Evolutionary conservation across 1,284 basidiomycete species (phyloP), one percentile per base, ranked within the genome.

Genomic region (Sporisorium scitamineum): DNA sequence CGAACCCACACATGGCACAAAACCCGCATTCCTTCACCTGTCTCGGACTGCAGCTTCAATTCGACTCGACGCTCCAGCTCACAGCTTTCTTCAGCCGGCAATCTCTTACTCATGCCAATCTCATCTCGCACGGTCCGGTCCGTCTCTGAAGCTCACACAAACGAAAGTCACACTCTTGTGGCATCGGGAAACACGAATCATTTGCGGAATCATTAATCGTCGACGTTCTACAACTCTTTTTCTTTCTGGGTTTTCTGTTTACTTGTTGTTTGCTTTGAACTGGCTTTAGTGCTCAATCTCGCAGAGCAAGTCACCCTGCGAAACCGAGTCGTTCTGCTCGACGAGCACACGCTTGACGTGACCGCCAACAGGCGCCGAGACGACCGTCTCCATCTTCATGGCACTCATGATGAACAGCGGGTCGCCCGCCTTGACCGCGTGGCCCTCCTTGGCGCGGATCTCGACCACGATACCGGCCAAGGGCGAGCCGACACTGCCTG

Each of bases 361-460:
- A 52, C 96, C 96, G 60, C 93, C 94, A 51, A 97, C 95, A 37
- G 96, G 95, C 26, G 95, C 93, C 27, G 94, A 95, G 51, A 98
- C 94, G 67, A 94, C 91, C 73, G 93, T 94, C 88, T 99, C 96
- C 53, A 91, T 92, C 44, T 87, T 87, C 86, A 87, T 87, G 58
- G 87, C 86, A 55, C 85, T 86, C 80, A 86, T 85, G 66, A 87
- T 83, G 72, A 92, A 93, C 70, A 95, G 87, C 74, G 94, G 93
- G 87, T 99, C 97, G 70, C 97, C 97, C 86, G 94, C 96, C 91
- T 93, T 97, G 87, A 99, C 94, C 84, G 95, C 92, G 73, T 95
- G 92, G 54, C 94, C 95, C 87, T 98, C 95, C 88, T 97, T 94
- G 70, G 97, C 95, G 78, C 96, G 90, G 56, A 99, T 94, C 87